Percentiles rank a stretch among this genome's conserved stretches.
Conservation (phyloP, 352 stramenopile genomes). For the Globisporangium lucens region DNA sequence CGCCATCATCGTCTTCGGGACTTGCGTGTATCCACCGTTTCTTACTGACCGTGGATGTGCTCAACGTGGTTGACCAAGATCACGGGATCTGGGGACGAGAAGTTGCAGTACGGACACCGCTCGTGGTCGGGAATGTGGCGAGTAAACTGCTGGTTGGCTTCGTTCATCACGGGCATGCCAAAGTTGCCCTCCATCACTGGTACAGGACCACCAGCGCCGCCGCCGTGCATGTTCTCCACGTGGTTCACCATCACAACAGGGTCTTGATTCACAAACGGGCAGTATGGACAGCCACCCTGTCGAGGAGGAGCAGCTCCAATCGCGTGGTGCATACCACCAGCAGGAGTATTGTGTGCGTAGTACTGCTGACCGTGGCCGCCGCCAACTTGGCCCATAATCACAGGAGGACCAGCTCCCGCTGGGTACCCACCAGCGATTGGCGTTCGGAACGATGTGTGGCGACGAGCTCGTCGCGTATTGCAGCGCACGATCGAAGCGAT, state of each 20-base stretch:
- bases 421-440: constrained; percentile 10
- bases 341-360: constrained; percentile 20
- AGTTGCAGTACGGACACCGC: constrained; percentile 64
- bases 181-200: constrained; percentile 16
- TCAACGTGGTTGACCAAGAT: constrained; percentile 81
- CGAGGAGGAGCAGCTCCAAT: background rate
- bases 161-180: constrained; percentile 15
- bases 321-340: constrained; percentile 12
- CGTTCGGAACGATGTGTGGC: constrained; percentile 6
- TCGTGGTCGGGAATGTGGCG: constrained; percentile 28
- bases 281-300: constrained; percentile 54
- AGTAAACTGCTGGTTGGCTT: background rate
- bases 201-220: constrained; percentile 13
- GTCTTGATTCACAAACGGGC: constrained; percentile 42
- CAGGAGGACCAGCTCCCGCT: background rate
- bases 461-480: constrained; percentile 22
- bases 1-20: too few species aligned
- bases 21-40: background rate
- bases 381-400: background rate
- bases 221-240: constrained; percentile 46
- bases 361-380: constrained; percentile 8
- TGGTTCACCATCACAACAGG: constrained; percentile 65
- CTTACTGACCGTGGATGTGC: constrained; percentile 41
- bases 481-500: constrained; percentile 37
- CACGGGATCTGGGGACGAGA: constrained; percentile 47